These are phyloP conservation scores for Coffea eugenioides DNA, from an alignment of 257 asterid genomes.

Conservation along the genomic window DNA sequence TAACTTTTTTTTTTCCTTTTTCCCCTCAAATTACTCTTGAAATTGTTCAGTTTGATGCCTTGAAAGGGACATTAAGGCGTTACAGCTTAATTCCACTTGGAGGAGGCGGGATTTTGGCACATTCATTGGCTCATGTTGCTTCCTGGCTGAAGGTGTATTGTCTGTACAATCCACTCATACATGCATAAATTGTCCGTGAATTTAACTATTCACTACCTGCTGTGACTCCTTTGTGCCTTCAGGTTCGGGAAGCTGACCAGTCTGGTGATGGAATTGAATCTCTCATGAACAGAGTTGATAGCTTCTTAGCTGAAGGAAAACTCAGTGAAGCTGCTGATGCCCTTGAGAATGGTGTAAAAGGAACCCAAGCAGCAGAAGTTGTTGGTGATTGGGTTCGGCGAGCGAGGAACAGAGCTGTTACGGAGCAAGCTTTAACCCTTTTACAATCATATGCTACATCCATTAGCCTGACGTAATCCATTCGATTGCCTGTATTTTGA, in stretches of 20 bases:
- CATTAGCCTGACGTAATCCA: constrained; percentile 51
- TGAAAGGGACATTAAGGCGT: constrained; percentile 82
- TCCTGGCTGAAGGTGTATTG: constrained; percentile 76
- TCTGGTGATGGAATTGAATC: constrained; percentile 94
- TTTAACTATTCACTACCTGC: neutral
- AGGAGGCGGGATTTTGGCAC: constrained; percentile 89
- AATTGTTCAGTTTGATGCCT: constrained; percentile 63
- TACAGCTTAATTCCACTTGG: constrained; percentile 80
- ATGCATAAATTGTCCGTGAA: neutral
- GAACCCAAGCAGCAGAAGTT: constrained; percentile 77
- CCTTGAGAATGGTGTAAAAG: constrained; percentile 76
- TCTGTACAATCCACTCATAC: neutral
- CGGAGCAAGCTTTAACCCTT: constrained; percentile 79
- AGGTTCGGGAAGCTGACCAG: constrained; percentile 72
- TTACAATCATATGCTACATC: constrained; percentile 80
- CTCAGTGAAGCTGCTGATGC: constrained; percentile 83
- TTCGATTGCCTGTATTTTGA: neutral
- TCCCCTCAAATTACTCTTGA: neutral
- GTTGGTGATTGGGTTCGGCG: constrained; percentile 65
- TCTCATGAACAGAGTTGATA: constrained; percentile 72
- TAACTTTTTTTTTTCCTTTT: too few species aligned
- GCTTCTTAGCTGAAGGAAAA: constrained; percentile 70
- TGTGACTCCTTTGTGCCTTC: constrained; percentile 12
- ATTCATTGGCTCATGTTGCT: constrained; percentile 77
- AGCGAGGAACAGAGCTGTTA: constrained; percentile 73